Evolutionary conservation across 2,329 filamentous ascomycete genomes (phyloP), one percentile per base, ranked within the genome.

Genomic region (Monilinia fructicola): DNA sequence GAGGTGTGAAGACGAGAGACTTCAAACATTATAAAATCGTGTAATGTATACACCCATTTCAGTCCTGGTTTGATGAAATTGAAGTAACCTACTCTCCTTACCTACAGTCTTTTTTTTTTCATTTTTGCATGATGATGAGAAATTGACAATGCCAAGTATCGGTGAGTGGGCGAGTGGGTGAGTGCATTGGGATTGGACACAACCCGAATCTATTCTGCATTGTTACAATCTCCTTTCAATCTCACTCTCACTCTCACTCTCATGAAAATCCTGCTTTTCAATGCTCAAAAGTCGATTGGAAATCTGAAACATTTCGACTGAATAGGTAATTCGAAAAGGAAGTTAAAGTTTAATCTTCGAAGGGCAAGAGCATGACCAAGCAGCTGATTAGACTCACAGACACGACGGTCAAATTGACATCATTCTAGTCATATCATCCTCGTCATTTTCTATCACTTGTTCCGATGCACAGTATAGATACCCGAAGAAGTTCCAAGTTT

Each of bases 1-100:
- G 67, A n/a, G 72, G 70, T 18, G 72, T 77, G 11, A 68, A 71
- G 48, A 75, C 77, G 12, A 74, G 77, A 54, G 73, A 76, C 14
- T 79, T 76, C 48, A 70, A 72, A 55, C 56, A 71, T 35, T 74
- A 71, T 54, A 72, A 69, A 44, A 67, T 73, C 2, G 56, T 38
- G 42, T 50, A 35, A 50, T 23, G 56, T 35, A 59, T 18, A 16
- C 16, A 21, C 44, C 38, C 26, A 7, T 7, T 23, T 26, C 26
- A 46, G 21, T 59, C 12, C 21, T 28, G 28, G 11, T 44, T 10
- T 26, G 44, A 48, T 48, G 44, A 31, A 23, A 35, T 35, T 35
- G 21, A 35, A 46, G 46, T 35, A 35, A 46, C 12, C n/a, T 28
- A 16, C 26, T 48, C 28, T 48, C 23, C 21, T 31, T 59, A n/a